Base-by-base conservation (phyloP, 495 filamentous ascomycete genomes). In the Aspergillus cavernicola region DNA sequence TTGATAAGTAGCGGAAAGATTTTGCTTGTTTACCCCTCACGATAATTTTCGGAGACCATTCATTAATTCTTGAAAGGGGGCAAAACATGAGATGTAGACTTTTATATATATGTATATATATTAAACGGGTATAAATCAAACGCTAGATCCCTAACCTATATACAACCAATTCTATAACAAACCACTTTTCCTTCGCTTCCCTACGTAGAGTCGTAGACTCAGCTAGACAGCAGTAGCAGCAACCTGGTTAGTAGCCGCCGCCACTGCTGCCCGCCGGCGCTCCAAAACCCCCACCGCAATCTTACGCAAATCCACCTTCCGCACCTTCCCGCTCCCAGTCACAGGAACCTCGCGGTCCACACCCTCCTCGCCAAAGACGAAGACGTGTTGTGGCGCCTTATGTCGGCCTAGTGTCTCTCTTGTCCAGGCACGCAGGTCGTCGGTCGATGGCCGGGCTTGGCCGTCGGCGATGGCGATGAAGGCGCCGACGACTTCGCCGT, bases 301-400 rank as follows among this genome's bases (percentile, higher is more conserved):
- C 59, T 80, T 68, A 19, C 81, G 78, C 70, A 88, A 71, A 63
- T 84, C 80, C 66, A 80, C 80, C 68, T 88, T 87, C 56, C 83
- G 75, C 18, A 88, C 79, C 70, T 88, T 88, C 7, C 85, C 85
- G 63, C 85, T 88, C 1, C 85, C 85, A 28, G 85, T 88, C 48
- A 86, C 67, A 4, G 85, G 85, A 4, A 85, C 69, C 8, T 74
- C 69, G 3, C 56, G 64, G 15, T 78, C 74, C n/a, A 82, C 70
- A n/a, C 76, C 80, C 43, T 80, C 78, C 56, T 80, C 66, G 0
- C 84, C 84, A 43, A 87, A 76, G 65, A 82, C 85, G 56, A 87
- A 86, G 15, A 88, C 63, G 56, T 85, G 74, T 43, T 76, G 72
- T 2, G 85, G 85, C 28, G 83, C 80, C 67, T 88, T 88, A 64